phyloP scores from a whole-genome alignment of 2,329 filamentous ascomycete species.

The Biscogniauxia mediterranea region DNA sequence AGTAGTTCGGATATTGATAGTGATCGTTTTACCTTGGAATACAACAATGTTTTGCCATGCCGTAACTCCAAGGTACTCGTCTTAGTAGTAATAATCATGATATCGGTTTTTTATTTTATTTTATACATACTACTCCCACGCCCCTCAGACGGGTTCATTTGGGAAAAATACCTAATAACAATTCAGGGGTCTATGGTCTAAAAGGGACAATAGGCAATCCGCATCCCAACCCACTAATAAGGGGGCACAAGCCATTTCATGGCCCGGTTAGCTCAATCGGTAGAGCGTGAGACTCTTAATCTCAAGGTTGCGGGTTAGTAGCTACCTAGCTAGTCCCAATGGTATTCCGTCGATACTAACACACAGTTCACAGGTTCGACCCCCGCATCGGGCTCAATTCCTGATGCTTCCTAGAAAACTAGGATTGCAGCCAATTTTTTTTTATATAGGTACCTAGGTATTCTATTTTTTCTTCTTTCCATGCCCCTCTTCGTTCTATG shows the following conservation, averaged over 20 bases:
- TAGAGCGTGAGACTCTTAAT: slow-evolving; percentile 72
- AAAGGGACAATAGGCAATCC: background rate
- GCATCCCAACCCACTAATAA: background rate
- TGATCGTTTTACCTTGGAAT: too few relatives aligned
- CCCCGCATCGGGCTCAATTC: slow-evolving; percentile 46
- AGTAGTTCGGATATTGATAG: too few relatives aligned
- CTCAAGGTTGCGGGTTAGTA: slow-evolving; percentile 34
- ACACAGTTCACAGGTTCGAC: slow-evolving; percentile 32
- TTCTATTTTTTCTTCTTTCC: too few relatives aligned
- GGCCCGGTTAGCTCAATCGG: slow-evolving; percentile 65
- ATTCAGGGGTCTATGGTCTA: background rate
- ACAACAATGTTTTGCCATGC: too few relatives aligned
- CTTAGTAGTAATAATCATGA: too few relatives aligned
- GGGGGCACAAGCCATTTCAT: background rate
- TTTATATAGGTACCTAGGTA: too few relatives aligned
- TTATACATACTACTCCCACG: too few relatives aligned
- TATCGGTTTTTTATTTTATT: too few relatives aligned
- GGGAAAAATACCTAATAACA: too few relatives aligned
- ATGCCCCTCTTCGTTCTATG: too few relatives aligned
- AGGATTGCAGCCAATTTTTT: background rate
- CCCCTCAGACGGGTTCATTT: too few relatives aligned
- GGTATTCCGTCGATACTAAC: background rate
- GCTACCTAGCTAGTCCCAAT: background rate
- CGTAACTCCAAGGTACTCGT: too few relatives aligned
- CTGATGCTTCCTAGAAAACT: slow-evolving; percentile 25